Evolutionary conservation across 139 green algal genomes (phyloP).

Genomic region (Chlamydomonas sphaeroides): DNA sequence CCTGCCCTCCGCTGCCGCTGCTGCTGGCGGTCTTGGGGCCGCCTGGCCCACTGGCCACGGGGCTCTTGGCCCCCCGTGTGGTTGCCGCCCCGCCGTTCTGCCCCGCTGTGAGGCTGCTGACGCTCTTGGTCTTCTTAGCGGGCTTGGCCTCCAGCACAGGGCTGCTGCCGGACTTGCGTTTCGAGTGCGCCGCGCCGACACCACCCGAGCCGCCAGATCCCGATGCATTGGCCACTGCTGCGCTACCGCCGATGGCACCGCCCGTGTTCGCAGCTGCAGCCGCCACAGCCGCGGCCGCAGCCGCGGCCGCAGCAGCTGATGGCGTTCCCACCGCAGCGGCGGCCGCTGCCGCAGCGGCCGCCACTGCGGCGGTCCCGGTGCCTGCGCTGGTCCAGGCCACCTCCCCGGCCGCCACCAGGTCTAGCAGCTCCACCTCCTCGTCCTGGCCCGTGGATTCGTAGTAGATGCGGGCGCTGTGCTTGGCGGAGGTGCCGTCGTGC

Average conservation of each 20-base stretch:
- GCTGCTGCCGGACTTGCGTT: slow-evolving; percentile 25
- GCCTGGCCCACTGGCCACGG: background rate
- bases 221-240: no score
- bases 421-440: slow-evolving; percentile 28
- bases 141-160: background rate
- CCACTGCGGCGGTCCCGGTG: background rate
- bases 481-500: background rate
- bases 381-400: slow-evolving; percentile 7
- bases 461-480: slow-evolving; percentile 19
- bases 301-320: background rate
- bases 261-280: no score
- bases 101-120: background rate
- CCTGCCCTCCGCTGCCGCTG: background rate
- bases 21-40: background rate
- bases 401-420: slow-evolving; percentile 30
- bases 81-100: background rate
- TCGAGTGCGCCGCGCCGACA: background rate
- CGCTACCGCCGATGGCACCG: no score
- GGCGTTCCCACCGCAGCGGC: no score
- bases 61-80: background rate
- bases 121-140: slow-evolving; percentile 35
- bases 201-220: background rate
- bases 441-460: slow-evolving; percentile 36
- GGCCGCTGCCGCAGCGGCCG: background rate
- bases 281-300: background rate